phyloP scores from a whole-genome alignment of 495 filamentous ascomycete species.

The Penicillium chermesinum region DNA sequence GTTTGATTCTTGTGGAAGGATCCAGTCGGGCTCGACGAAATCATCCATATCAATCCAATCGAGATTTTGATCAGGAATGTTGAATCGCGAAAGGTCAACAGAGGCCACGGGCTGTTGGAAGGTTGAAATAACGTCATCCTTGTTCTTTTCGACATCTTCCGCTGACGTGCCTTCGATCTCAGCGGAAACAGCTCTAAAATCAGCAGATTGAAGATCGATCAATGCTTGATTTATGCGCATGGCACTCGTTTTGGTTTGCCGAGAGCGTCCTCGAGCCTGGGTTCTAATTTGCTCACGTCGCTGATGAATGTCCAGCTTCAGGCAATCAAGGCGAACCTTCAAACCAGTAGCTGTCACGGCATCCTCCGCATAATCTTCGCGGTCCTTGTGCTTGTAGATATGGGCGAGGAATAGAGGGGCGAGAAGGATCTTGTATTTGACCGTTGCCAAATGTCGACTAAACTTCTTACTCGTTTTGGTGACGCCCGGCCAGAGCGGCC shows the following conservation, averaged over 20 bases:
- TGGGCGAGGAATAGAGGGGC: conserved; percentile 93
- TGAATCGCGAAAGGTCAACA: conserved; percentile 81
- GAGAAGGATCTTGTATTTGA: conserved; percentile 92
- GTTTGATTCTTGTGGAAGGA: conserved; percentile 82
- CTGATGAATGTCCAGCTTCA: conserved; percentile 95
- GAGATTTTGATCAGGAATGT: conserved; percentile 88
- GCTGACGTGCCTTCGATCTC: conserved; percentile 73
- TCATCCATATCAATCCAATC: conserved; percentile 99
- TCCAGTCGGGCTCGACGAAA: conserved; percentile 96
- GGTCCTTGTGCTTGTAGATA: conserved; percentile 97
- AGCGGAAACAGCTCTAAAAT: conserved; percentile 90
- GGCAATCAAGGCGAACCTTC: conserved; percentile 88
- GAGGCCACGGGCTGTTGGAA: conserved; percentile 48
- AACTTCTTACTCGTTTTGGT: conserved; percentile 99
- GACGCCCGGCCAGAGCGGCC: conserved; percentile 78
- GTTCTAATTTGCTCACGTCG: conserved; percentile 86
- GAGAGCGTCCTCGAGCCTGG: conserved; percentile 63
- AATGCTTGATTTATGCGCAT: conserved; percentile 95
- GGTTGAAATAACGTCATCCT: conserved; percentile 51
- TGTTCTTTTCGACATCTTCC: conserved; percentile 62
- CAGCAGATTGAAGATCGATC: conserved; percentile 85
- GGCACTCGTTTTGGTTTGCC: conserved; percentile 71
- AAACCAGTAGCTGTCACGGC: conserved; percentile 86
- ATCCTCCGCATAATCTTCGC: conserved; percentile 75
- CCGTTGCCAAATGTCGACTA: conserved; percentile 88